Evolutionary conservation across 805 yeast genomes (phyloP), one percentile per base, ranked within the genome.

Genomic region (Wickerhamomyces mucosus): DNA sequence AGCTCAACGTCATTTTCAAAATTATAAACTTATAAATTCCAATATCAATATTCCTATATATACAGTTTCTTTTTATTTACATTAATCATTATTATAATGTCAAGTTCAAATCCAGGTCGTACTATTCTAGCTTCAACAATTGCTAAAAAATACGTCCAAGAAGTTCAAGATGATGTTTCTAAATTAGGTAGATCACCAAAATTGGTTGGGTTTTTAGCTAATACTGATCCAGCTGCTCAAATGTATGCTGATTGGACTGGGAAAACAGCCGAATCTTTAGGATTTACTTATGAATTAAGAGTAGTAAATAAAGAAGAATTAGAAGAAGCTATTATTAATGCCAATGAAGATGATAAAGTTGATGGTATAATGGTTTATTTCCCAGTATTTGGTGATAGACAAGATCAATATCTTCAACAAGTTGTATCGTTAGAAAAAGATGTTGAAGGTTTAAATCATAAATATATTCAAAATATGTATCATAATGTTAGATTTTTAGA

Each of bases 211-310:
- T 75, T 92, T 39, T 63, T 92, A 26, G 96, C 96, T 12, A 92
- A 92, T 55, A 65, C 68, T 12, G 98, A 92, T 47, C 97, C 96
- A 3, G 96, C 97, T 10, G 97, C 96, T 6, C 70, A 71, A 48
- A 81, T 81, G 81, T 92, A 92, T 55, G 97, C 98, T 29, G 77
- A 75, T 30, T 92, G 96, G 96, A 89, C 98, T 0, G 82, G 80
- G 18, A 88, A 85, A 52, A 89, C 97, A 1, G 75, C 92, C 43
- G 79, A 75, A 48, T 76, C 82, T 15, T 59, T 86, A 36, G 98
- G 98, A 0, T 86, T 92, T 59, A 61, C 71, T 21, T 92, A 84
- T 55, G 89, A 86, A 52, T 61, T 92, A 41, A 69, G 74, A 45
- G 76, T 80, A 14, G 63, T 62, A 14, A 72, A 70, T 43, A 85